Percentiles rank a stretch among this genome's conserved stretches.
Conservation (phyloP, 75 land plant species). For the Cupressus sempervirens region DNA sequence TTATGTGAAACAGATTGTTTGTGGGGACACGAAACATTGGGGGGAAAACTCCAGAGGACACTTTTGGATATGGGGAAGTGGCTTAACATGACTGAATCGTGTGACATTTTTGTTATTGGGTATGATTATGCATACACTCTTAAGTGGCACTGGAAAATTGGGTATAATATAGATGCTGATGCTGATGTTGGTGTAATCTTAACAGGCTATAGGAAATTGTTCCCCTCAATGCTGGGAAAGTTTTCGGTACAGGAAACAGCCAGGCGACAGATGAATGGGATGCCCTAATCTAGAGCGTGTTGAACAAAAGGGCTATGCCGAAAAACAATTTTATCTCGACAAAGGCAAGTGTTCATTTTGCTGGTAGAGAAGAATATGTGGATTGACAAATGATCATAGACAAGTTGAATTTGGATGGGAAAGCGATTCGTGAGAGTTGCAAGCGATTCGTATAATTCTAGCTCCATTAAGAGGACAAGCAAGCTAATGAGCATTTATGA, state of each 20-base stretch:
- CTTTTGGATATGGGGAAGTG: conserved; percentile 46
- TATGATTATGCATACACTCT: conserved; percentile 8
- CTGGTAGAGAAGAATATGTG: conserved; percentile 15
- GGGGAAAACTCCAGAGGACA: conserved; percentile 44
- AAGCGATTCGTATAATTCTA: no score
- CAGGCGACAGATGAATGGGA: conserved; percentile 70
- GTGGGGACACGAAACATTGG: conserved; percentile 83
- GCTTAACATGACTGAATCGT: conserved; percentile 16
- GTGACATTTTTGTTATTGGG: conserved; percentile 73
- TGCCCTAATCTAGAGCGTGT: conserved; percentile 38
- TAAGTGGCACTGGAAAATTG: no score
- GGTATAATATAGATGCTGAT: neutral
- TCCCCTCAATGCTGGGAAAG: conserved; percentile 77
- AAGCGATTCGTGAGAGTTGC: conserved; percentile 41
- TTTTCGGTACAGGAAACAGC: conserved; percentile 66
- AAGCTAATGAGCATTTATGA: no score
- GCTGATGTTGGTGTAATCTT: neutral
- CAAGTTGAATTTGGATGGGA: conserved; percentile 18
- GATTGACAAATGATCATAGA: neutral
- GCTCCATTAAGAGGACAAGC: no score
- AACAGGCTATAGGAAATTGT: conserved; percentile 87
- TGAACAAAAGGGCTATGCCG: conserved; percentile 23
- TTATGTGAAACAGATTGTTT: conserved; percentile 37
- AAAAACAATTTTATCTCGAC: neutral
- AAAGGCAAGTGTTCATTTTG: neutral